Evolutionary conservation across 441 rosid genomes (phyloP).

Genomic region (Arabidopsis hybrid): DNA sequence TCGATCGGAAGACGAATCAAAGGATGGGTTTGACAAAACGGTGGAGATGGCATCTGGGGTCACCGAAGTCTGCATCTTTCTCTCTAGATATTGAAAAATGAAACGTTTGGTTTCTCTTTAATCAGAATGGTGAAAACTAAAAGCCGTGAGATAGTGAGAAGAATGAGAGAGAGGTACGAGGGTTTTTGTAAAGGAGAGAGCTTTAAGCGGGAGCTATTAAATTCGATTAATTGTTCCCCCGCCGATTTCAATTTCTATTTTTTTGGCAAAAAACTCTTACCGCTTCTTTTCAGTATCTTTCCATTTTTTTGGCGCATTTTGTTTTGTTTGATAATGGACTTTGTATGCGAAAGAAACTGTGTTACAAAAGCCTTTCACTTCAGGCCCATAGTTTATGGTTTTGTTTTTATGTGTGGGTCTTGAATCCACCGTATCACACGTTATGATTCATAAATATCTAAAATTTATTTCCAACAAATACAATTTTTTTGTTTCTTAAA

Average conservation of each 20-base stretch:
- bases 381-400: neutral
- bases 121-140: neutral
- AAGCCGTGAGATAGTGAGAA: neutral
- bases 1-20: conserved; percentile 58
- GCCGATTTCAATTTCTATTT: neutral
- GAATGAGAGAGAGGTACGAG: neutral
- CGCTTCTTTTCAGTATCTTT: conserved; percentile 10
- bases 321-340: neutral
- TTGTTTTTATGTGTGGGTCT: too few species aligned
- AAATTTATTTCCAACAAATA: neutral
- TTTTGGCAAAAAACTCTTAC: neutral
- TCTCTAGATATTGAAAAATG: neutral
- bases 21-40: conserved; percentile 63
- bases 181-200: conserved; percentile 34
- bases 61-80: conserved; percentile 53
- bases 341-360: neutral
- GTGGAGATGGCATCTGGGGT: conserved; percentile 65
- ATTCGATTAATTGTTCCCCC: conserved; percentile 25
- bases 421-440: neutral
- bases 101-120: neutral
- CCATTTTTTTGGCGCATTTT: conserved; percentile 2
- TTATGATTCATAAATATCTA: neutral
- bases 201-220: conserved; percentile 33
- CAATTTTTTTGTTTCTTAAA: neutral
- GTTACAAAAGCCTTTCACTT: neutral